Evolutionary conservation across 2,329 filamentous ascomycete species (phyloP).

Genomic region (Leptodontidium sp.): DNA sequence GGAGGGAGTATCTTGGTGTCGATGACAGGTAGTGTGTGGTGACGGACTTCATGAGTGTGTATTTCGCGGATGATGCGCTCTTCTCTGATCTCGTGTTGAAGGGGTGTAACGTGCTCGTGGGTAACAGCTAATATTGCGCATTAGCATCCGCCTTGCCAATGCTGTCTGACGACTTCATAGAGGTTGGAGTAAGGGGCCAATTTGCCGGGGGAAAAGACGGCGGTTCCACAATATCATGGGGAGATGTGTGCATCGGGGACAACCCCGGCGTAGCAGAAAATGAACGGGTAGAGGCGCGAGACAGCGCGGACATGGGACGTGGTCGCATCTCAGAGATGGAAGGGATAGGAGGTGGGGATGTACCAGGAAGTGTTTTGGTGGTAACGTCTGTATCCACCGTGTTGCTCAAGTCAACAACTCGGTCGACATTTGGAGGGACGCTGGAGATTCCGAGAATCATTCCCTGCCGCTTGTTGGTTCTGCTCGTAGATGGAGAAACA

Average conservation of each 20-base stretch:
- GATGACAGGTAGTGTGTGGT: constrained; percentile 60
- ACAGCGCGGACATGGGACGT: constrained; percentile 22
- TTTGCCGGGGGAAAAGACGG: constrained; percentile 32
- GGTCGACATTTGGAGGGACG: constrained; percentile 36
- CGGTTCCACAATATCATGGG: constrained; percentile 25
- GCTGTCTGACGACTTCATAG: constrained; percentile 13
- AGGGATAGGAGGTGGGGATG: constrained; percentile 29
- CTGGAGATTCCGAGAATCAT: constrained; percentile 31
- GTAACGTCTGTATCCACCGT: constrained; percentile 44
- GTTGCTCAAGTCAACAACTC: constrained; percentile 41
- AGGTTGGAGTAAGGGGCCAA: constrained; percentile 31
- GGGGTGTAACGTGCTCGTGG: constrained; percentile 56
- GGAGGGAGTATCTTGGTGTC: constrained; percentile 61
- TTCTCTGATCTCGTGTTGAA: constrained; percentile 55
- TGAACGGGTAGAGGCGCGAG: constrained; percentile 16
- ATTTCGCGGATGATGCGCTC: constrained; percentile 60
- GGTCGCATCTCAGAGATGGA: constrained; percentile 21
- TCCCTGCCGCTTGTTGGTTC: constrained; percentile 23
- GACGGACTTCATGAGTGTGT: constrained; percentile 60
- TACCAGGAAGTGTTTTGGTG: constrained; percentile 44
- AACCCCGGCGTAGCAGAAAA: constrained; percentile 21
- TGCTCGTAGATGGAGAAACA: neutral
- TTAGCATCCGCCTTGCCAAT: constrained; percentile 36
- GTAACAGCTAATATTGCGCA: constrained; percentile 52
- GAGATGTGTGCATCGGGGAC: constrained; percentile 28